Base-by-base conservation (phyloP, 768 basidiomycete genomes). In the Tricholoma flavovirens region DNA sequence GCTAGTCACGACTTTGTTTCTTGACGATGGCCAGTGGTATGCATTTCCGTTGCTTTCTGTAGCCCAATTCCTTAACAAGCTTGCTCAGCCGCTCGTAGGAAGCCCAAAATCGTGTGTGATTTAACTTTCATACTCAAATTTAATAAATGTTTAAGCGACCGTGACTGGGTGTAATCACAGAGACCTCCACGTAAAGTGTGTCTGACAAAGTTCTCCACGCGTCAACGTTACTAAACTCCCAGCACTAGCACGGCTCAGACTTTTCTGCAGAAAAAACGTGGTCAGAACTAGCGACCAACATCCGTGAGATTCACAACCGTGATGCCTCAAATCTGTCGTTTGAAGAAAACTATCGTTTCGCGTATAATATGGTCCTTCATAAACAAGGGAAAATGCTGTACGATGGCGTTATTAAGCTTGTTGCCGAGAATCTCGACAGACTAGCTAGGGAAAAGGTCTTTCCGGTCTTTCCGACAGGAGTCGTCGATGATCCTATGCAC, bases 281-380 rank as follows among this genome's bases (percentile, higher is more conserved):
- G 92, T 67, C 77, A 5, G 83, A 83, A 60, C 77, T 99, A 11
- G 78, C 90, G 10, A 76, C 78, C 59, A 97, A 98, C 60, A 95
- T 99, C 62, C 80, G 84, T 56, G 93, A 96, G 77, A 98, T 99
- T 51, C 93, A 96, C 69, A 88, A 91, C 62, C 92, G 96, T 71
- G 93, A 96, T 69, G 92, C 93, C 3, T 83, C 84, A 49, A 87
- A 85, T 63, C 82, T 99, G 32, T 90, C 88, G 19, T 95, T 88
- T 62, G 92, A 64, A 56, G 63, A 64, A 50, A 64, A 64, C 48
- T 64, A 64, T 52, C 56, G 63, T 32, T 62, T 62, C 38, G 63
- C 61, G 29, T 64, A 64, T 52, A 64, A 62, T 43, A 59, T 64
- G 63, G 63, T 64, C 7, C 55, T 62, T 32, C 59, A 64, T 49